phyloP scores from a whole-genome alignment of 768 basidiomycete species.

The Neoboletus subvelutipes region DNA sequence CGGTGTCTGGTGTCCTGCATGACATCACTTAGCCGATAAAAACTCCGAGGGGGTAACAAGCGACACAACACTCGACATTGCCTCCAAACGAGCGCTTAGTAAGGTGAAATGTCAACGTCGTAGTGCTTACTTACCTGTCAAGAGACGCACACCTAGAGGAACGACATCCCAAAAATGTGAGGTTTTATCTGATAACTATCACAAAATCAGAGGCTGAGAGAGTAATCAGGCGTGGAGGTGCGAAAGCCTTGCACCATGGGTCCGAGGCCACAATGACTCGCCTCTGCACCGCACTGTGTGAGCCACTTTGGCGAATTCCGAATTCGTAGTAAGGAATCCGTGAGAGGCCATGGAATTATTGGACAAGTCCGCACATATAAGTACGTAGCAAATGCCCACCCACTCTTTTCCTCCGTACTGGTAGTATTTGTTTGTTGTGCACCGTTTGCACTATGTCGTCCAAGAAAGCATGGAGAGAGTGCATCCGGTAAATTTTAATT shows the following conservation, averaged over 20 bases:
- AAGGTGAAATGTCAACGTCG: too few relatives aligned
- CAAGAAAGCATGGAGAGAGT: slow-evolving; percentile 38
- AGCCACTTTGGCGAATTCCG: background rate
- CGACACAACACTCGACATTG: too few relatives aligned
- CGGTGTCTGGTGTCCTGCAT: too few relatives aligned
- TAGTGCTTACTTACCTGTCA: too few relatives aligned
- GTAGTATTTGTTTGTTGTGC: background rate
- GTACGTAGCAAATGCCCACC: background rate
- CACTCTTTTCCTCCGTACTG: background rate
- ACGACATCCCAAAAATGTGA: background rate
- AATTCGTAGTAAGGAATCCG: background rate
- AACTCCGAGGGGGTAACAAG: too few relatives aligned
- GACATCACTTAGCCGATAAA: too few relatives aligned
- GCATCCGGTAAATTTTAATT: slow-evolving; percentile 30
- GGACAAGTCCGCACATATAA: background rate
- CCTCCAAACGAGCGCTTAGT: too few relatives aligned
- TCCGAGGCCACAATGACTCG: background rate
- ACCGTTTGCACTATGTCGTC: slow-evolving; percentile 8
- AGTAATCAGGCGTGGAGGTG: too few relatives aligned
- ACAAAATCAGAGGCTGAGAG: too few relatives aligned
- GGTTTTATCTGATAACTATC: too few relatives aligned
- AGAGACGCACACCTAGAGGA: background rate
- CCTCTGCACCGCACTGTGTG: background rate
- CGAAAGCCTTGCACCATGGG: background rate
- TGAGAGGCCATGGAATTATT: background rate